Conservation (phyloP, 2,329 filamentous ascomycete genomes). For the Tolypocladium ovalisporum region DNA sequence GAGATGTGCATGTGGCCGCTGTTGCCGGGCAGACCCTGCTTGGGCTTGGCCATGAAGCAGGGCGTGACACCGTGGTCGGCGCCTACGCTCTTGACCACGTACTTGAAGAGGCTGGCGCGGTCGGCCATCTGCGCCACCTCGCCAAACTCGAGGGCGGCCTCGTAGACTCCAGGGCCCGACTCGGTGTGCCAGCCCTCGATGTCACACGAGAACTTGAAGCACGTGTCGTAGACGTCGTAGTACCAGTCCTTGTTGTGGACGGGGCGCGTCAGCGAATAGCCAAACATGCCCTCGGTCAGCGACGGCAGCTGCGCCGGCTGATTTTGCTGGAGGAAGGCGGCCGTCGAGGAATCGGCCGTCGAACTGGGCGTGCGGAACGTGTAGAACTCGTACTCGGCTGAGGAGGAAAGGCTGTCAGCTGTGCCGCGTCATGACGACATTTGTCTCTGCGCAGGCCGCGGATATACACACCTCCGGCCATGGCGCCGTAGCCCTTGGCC, state of each 20-base stretch:
- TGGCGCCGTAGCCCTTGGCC: slow-evolving; percentile 61
- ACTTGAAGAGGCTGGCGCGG: slow-evolving; percentile 86
- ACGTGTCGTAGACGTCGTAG: slow-evolving; percentile 76
- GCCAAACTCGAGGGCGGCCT: slow-evolving; percentile 86
- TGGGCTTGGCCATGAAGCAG: slow-evolving; percentile 97
- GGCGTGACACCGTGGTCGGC: slow-evolving; percentile 85
- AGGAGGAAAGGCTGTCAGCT: background rate
- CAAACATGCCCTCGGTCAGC: slow-evolving; percentile 90
- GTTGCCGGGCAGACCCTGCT: slow-evolving; percentile 83
- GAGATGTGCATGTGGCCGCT: slow-evolving; percentile 95
- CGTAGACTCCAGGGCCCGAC: slow-evolving; percentile 86
- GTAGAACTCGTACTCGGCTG: slow-evolving; percentile 93
- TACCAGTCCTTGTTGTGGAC: slow-evolving; percentile 89
- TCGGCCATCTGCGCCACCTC: slow-evolving; percentile 87
- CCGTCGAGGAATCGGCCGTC: slow-evolving; percentile 48
- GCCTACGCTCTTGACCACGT: slow-evolving; percentile 81
- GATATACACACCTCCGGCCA: slow-evolving; percentile 67
- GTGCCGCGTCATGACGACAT: no score
- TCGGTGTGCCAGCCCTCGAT: slow-evolving; percentile 96
- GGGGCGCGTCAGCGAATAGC: slow-evolving; percentile 79
- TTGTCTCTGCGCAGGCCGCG: background rate
- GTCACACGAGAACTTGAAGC: slow-evolving; percentile 64
- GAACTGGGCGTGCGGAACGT: slow-evolving; percentile 64
- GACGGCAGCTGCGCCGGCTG: slow-evolving; percentile 62
- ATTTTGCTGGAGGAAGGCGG: slow-evolving; percentile 63